Conservation (phyloP, 2,329 filamentous ascomycete genomes). For the Aspergillus aculeatinus region DNA sequence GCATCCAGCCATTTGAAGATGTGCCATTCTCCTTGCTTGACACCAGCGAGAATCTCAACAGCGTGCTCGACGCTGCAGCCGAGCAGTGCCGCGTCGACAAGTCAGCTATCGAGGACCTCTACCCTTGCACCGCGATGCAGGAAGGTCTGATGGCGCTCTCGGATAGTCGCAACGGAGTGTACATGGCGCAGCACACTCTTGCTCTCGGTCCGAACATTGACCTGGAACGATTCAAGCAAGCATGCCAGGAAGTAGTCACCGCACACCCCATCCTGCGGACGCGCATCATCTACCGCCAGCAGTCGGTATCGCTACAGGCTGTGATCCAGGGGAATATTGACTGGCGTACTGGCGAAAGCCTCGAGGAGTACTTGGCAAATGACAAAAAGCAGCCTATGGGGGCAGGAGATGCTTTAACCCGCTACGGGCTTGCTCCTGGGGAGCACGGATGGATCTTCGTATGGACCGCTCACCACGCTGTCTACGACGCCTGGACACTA, state of each 20-base stretch:
- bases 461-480: constrained; percentile 12
- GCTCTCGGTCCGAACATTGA: constrained; percentile 30
- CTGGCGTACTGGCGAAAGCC: constrained; percentile 19
- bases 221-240: constrained; percentile 34
- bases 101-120: constrained; percentile 28
- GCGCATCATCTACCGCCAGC: constrained; percentile 33
- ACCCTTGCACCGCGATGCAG: constrained; percentile 31
- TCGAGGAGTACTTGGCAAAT: neutral
- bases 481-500: constrained; percentile 15
- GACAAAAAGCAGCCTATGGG: constrained; percentile 7
- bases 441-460: constrained; percentile 5
- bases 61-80: constrained; percentile 10
- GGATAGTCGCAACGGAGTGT: constrained; percentile 37
- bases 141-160: constrained; percentile 25
- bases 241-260: constrained; percentile 38
- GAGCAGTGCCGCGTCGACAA: constrained; percentile 20
- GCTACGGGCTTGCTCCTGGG: constrained; percentile 4
- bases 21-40: constrained; percentile 11
- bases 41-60: neutral
- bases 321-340: constrained; percentile 23
- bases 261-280: constrained; percentile 44
- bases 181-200: constrained; percentile 39
- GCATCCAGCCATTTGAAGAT: constrained; percentile 2
- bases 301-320: constrained; percentile 24
- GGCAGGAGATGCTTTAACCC: neutral